Percentiles rank a stretch among this genome's conserved stretches.
Evolutionary conservation across 306 rosid species (phyloP).

Genomic region (Cajanus cajan): DNA sequence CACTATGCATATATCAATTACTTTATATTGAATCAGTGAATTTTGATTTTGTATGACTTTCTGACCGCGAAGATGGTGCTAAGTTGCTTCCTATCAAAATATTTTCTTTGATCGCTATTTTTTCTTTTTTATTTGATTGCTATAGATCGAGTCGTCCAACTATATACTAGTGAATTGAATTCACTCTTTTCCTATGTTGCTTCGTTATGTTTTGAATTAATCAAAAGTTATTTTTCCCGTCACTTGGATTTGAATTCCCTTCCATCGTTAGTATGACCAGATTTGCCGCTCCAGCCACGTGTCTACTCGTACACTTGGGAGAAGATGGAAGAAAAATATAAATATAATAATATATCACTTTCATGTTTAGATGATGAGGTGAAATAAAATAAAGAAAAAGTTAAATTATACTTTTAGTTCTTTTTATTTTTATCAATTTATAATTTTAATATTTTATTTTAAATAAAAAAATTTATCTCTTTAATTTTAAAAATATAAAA

Average conservation of each 20-base stretch:
- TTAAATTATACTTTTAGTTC: no score
- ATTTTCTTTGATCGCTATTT: neutral
- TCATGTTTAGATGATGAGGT: no score
- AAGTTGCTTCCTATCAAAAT: neutral
- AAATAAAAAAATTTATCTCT: no score
- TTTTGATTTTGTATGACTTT: neutral
- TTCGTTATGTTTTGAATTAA: neutral
- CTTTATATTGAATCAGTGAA: no score
- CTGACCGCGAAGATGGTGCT: neutral
- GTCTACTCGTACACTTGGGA: neutral
- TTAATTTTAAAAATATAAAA: no score
- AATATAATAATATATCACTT: no score
- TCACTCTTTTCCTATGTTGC: neutral
- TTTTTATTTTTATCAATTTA: no score
- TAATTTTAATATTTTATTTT: no score
- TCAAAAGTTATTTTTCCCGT: neutral
- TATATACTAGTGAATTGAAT: neutral
- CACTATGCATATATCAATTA: no score
- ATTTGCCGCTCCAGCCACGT: neutral
- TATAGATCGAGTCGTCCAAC: neutral
- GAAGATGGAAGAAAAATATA: no score
- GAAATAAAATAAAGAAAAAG: no score
- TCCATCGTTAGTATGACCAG: neutral
- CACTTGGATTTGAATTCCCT: neutral
- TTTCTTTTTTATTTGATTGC: neutral